These are phyloP conservation scores for Tolypocladium pustulatum DNA, from an alignment of 2,329 filamentous ascomycete genomes.

Conservation along the genomic window DNA sequence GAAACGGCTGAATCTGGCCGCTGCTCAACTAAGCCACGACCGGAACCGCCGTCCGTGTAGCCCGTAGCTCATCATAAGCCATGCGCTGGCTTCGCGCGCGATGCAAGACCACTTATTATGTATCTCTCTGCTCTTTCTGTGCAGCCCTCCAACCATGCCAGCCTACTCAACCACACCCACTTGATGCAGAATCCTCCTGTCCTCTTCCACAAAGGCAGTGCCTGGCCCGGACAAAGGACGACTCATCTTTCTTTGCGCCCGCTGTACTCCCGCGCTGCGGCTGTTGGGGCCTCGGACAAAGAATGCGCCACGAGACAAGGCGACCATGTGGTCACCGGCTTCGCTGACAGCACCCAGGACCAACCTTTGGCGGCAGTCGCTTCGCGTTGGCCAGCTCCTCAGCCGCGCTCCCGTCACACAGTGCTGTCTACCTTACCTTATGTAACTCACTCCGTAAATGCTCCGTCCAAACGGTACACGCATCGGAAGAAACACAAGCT, in stretches of 20 bases:
- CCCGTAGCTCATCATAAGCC: neutral
- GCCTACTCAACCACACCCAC: neutral
- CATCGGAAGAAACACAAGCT: neutral
- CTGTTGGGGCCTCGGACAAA: neutral
- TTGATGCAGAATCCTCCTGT: neutral
- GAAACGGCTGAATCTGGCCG: neutral
- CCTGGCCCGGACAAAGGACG: neutral
- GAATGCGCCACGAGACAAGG: slow-evolving; percentile 3
- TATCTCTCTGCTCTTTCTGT: neutral
- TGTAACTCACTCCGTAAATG: no score
- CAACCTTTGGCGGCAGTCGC: neutral
- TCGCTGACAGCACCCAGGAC: neutral
- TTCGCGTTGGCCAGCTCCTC: neutral
- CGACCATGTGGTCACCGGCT: neutral
- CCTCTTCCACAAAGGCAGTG: neutral
- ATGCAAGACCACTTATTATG: neutral
- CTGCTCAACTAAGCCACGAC: neutral
- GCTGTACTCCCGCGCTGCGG: neutral
- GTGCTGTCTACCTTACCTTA: no score
- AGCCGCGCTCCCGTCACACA: neutral
- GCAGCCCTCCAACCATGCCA: neutral
- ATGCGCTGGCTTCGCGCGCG: neutral
- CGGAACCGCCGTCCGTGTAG: neutral
- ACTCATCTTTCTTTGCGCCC: neutral
- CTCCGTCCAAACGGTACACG: no score